A percentile compares a stretch with the other conserved stretches of the same genome.
Conservation (phyloP, 164 flowering plant species). For the Amborella trichopoda region DNA sequence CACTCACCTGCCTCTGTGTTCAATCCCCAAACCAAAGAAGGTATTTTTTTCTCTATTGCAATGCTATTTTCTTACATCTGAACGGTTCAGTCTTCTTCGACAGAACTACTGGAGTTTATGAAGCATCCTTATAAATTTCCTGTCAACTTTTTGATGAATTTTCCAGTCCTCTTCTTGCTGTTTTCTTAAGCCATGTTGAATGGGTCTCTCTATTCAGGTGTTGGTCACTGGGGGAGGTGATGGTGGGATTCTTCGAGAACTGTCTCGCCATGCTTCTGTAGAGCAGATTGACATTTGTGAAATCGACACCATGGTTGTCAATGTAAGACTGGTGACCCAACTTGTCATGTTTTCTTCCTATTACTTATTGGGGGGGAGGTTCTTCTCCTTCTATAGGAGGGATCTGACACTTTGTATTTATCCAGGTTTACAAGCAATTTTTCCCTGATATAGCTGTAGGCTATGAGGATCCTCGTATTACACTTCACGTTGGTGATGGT, state of each 20-base stretch:
- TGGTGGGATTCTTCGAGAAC: constrained; percentile 97
- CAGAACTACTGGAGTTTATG: too few species aligned
- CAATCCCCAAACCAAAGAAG: constrained; percentile 95
- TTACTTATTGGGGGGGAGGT: background rate
- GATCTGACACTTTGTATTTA: constrained; percentile 2
- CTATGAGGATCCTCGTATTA: constrained; percentile 77
- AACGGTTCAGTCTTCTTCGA: too few species aligned
- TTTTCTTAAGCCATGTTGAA: background rate
- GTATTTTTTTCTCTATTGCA: constrained; percentile 15
- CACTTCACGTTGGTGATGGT: constrained; percentile 92
- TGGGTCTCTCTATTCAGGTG: constrained; percentile 31
- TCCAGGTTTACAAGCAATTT: constrained; percentile 81
- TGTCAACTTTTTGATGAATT: too few species aligned
- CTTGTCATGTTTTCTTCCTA: background rate
- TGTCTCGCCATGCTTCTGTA: constrained; percentile 79
- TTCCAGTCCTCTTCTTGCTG: background rate
- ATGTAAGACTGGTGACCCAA: constrained; percentile 37
- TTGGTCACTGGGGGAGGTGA: constrained; percentile 98
- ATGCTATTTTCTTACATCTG: too few species aligned
- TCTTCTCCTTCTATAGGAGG: background rate
- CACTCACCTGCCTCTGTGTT: constrained; percentile 91
- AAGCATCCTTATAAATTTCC: too few species aligned
- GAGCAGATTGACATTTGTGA: constrained; percentile 94
- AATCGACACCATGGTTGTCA: constrained; percentile 90
- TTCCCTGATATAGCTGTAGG: constrained; percentile 90